These are phyloP conservation scores for Aspergillus sp. DNA, from an alignment of 2,329 filamentous ascomycete species.

Conservation along the genomic window DNA sequence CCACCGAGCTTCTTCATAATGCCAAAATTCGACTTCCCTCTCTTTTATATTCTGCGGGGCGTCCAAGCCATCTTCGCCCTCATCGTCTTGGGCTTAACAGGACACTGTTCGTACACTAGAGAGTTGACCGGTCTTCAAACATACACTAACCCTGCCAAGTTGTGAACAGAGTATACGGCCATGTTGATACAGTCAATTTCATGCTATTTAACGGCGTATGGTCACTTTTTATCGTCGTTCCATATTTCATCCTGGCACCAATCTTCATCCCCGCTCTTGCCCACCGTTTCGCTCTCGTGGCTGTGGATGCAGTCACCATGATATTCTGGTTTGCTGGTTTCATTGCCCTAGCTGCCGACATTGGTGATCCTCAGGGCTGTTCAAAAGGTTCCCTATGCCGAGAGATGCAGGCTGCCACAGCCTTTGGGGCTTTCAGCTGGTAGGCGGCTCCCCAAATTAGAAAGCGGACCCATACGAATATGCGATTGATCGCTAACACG, in stretches of 20 bases:
- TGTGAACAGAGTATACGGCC: constrained; percentile 50
- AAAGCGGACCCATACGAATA: background rate
- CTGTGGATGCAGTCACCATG: constrained; percentile 69
- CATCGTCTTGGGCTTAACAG: constrained; percentile 72
- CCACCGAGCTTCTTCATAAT: background rate
- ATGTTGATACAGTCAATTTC: constrained; percentile 61
- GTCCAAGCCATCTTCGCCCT: constrained; percentile 68
- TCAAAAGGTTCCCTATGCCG: constrained; percentile 60
- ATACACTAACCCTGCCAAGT: constrained; percentile 45
- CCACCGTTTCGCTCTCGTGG: constrained; percentile 66
- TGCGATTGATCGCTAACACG: constrained; percentile 7
- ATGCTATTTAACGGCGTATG: constrained; percentile 77
- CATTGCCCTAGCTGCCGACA: constrained; percentile 69
- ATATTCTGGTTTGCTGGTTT: constrained; percentile 90
- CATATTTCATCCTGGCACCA: constrained; percentile 69
- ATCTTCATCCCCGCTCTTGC: constrained; percentile 61
- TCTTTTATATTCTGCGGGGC: constrained; percentile 55
- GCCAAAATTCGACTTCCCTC: constrained; percentile 2
- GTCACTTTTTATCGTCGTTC: constrained; percentile 67
- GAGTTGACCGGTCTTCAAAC: background rate
- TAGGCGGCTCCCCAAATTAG: constrained; percentile 23
- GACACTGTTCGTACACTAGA: constrained; percentile 60
- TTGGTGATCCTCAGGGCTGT: constrained; percentile 54
- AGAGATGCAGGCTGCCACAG: constrained; percentile 54
- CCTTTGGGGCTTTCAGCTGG: constrained; percentile 52